Evolutionary conservation across 176 grass and related monocot genomes (phyloP), one percentile per base, ranked within the genome.

Genomic region (Bolboschoenus planiculmis): DNA sequence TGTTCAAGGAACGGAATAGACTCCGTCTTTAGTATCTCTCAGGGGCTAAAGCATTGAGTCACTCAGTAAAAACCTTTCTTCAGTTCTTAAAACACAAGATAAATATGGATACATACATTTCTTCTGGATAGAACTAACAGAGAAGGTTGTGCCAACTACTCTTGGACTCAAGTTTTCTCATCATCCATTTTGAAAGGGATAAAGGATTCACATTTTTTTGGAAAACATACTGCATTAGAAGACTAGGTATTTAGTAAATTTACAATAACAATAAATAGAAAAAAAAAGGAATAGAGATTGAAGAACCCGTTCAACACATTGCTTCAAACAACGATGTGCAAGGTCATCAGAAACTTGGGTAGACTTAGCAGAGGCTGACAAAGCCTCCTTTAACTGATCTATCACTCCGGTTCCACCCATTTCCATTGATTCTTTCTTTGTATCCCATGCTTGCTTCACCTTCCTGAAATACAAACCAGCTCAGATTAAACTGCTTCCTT

Each of bases 361-460:
- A 87, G 71, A 87, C 42, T 35, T 88, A 81, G 95, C 90, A 79
- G 91, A 89, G 40, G 86, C 58, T 82, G 90, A 88, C 80, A 97
- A 86, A 70, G 95, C 95, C 65, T 97, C 92, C 13, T 44, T 78
- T 43, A 97, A 90, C 80, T 97, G 95, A 67, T 97, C 84, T 14
- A 97, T 92, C 58, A 81, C 95, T 44, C 78, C 15, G 72, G 59
- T 85, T 78, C 95, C 92, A 18, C 81, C 53, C 44, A 83, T 82
- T 84, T 97, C 95, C 62, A 97, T 85, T 11, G 83, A 84, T n/a
- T 94, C 92, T 61, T 78, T 85, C 86, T 97, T 94, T 85, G 77
- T 91, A 85, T 94, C 90, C 95, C 95, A 97, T 68, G 92, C 90
- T 73, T 94, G 90, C 84, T 94, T 97, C 35, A 97, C 95, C 87